These are phyloP conservation scores for Santalum album DNA, from an alignment of 164 flowering plant genomes.

Conservation along the genomic window DNA sequence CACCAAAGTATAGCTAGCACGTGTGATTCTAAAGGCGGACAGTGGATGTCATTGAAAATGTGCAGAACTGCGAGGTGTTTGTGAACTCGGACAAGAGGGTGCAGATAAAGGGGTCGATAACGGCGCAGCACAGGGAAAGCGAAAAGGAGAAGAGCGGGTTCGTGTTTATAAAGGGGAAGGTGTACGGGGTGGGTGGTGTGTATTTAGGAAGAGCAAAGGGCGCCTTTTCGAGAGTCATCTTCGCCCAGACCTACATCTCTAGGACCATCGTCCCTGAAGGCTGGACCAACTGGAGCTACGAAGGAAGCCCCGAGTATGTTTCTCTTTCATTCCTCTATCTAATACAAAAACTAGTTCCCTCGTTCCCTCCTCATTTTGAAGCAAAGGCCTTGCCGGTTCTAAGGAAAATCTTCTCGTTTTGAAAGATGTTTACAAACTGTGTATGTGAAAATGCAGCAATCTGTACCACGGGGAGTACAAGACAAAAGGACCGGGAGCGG, in stretches of 20 bases:
- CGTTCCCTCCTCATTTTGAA: background rate
- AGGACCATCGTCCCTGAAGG: conserved; percentile 58
- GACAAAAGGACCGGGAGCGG: conserved; percentile 70
- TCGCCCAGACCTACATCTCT: conserved; percentile 68
- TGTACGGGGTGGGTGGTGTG: conserved; percentile 57
- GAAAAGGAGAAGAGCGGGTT: conserved; percentile 52
- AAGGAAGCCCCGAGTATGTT: conserved; percentile 51
- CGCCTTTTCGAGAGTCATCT: conserved; percentile 57
- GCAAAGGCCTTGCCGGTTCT: background rate
- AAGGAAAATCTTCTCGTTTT: background rate
- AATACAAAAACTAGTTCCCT: background rate
- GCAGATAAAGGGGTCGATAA: conserved; percentile 63
- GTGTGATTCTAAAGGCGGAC: background rate
- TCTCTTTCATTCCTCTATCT: no score
- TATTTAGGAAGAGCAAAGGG: conserved; percentile 78
- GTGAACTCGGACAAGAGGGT: conserved; percentile 53
- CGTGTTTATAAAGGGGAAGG: conserved; percentile 61
- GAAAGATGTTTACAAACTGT: background rate
- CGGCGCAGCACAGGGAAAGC: conserved; percentile 56
- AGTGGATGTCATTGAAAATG: background rate
- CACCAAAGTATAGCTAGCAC: no score
- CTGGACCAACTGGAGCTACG: conserved; percentile 83
- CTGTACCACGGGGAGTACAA: conserved; percentile 56
- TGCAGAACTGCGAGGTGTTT: conserved; percentile 78
- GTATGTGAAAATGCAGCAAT: no score